phyloP scores from a whole-genome alignment of 2,329 filamentous ascomycete species.

The Cylindrodendrum hubeiense region DNA sequence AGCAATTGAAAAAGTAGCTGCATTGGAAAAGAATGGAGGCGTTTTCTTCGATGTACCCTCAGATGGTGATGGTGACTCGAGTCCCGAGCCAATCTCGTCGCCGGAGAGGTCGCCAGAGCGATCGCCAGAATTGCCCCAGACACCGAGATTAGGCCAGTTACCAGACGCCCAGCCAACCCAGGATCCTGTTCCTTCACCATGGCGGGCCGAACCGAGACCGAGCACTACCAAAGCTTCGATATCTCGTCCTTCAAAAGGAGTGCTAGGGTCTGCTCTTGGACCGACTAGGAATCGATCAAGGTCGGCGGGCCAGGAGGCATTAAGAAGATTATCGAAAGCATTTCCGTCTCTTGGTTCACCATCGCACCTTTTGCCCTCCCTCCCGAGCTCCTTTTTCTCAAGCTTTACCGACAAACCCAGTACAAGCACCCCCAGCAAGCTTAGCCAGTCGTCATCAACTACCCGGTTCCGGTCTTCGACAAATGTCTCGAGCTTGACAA shows the following conservation, averaged over 20 bases:
- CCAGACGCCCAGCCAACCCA: slow-evolving; percentile 16
- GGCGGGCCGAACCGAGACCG: slow-evolving; percentile 43
- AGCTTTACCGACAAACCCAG: slow-evolving; percentile 50
- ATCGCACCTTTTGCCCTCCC: slow-evolving; percentile 53
- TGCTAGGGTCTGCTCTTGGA: slow-evolving; percentile 61
- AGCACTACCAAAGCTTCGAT: slow-evolving; percentile 30
- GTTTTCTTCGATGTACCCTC: slow-evolving; percentile 42
- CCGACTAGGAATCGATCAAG: slow-evolving; percentile 62
- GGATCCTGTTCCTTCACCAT: slow-evolving; percentile 45
- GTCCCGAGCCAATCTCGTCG: slow-evolving; percentile 37
- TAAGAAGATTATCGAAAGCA: slow-evolving; percentile 68
- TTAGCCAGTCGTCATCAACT: slow-evolving; percentile 19
- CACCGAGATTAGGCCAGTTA: slow-evolving; percentile 20
- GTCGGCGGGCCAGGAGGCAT: slow-evolving; percentile 68
- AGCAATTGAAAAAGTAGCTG: slow-evolving; percentile 69
- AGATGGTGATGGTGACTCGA: slow-evolving; percentile 40
- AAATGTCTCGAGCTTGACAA: slow-evolving; percentile 10
- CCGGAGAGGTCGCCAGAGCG: slow-evolving; percentile 26
- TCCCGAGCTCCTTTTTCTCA: slow-evolving; percentile 56
- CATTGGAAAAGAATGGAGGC: slow-evolving; percentile 58
- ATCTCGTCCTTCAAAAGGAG: slow-evolving; percentile 44
- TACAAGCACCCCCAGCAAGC: slow-evolving; percentile 9
- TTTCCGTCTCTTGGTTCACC: slow-evolving; percentile 62
- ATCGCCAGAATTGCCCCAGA: slow-evolving; percentile 12
- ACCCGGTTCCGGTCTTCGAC: slow-evolving; percentile 13